Evolutionary conservation across 257 asterid genomes (phyloP).

Genomic region (Euphrasia confusa): DNA sequence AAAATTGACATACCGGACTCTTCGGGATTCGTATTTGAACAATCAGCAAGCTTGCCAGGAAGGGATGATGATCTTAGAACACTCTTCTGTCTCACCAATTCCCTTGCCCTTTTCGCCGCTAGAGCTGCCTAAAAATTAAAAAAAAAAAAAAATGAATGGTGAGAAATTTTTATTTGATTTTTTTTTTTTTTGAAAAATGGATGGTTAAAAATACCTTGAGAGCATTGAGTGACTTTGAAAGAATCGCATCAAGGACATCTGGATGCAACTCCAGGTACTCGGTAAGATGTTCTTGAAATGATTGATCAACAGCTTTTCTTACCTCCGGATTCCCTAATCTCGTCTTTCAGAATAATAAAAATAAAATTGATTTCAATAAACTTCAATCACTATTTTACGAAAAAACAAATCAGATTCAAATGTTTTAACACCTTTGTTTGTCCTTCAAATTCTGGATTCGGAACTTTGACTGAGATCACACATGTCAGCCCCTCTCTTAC

Average conservation of each 20-base stretch:
- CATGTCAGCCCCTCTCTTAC: slow-evolving; percentile 98
- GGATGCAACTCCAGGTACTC: slow-evolving; percentile 98
- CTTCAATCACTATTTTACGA: not conserved
- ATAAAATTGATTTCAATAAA: not conserved
- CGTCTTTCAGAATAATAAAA: slow-evolving; percentile 47
- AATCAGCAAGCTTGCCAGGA: slow-evolving; percentile 99
- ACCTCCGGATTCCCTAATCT: slow-evolving; percentile 98
- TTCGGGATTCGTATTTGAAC: slow-evolving; percentile 86
- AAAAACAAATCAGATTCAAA: not conserved
- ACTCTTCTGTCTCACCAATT: slow-evolving; percentile 86
- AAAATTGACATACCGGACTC: slow-evolving; percentile 52
- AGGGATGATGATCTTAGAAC: slow-evolving; percentile 85
- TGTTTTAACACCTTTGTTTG: slow-evolving; percentile 67
- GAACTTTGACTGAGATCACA: slow-evolving; percentile 86
- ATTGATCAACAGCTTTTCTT: slow-evolving; percentile 74
- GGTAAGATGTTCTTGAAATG: slow-evolving; percentile 77
- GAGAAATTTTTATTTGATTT: not conserved
- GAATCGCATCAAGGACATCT: slow-evolving; percentile 76
- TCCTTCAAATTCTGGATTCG: slow-evolving; percentile 97
- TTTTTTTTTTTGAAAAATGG: not conserved
- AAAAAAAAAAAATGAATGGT: not conserved
- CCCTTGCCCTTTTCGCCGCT: slow-evolving; percentile 98
- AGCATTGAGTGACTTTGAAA: slow-evolving; percentile 90
- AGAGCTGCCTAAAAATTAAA: slow-evolving; percentile 65
- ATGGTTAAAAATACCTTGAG: slow-evolving; percentile 53